Base-by-base conservation (phyloP, 2,329 filamentous ascomycete genomes). In the Neonectria coccinea region DNA sequence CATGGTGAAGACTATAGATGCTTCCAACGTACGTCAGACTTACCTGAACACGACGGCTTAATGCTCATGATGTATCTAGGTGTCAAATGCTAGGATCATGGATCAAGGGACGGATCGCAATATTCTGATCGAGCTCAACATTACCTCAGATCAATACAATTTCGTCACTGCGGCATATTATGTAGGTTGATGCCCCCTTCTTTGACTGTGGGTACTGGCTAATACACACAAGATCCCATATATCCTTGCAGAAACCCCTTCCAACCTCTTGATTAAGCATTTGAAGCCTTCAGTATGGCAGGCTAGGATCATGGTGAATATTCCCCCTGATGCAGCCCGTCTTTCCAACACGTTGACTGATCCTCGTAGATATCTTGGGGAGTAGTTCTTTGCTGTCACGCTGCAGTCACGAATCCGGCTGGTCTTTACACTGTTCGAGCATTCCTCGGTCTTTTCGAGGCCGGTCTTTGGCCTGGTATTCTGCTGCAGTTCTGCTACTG, bases 401-500 rank as follows among this genome's bases (percentile, higher is more conserved):
- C 53, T 12, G 53, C 53, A 1, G 53, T 56, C 36, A 56, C 9
- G 5, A 44, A 42, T 5, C 22, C 25, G 4, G 53, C 36, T 8
- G 53, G 53, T 6, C 53, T 56, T 7, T 56, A 36, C 12, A 56
- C 51, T 10, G 25, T 55, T 39, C 55, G 53, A n/a, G 51, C 50
- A 11, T 50, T 64, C 8, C 51, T 64, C 1, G 61, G 61, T 16
- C 36, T 64, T 29, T 65, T 67, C 18, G 79, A 81, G 57, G 79
- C 79, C 2, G 79, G 79, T 10, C 76, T 80, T 72, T 82, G 80
- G 56, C 80, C 81, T 2, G 80, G 80, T 0, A 75, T 83, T 10
- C 76, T 82, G 16, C 59, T 83, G 5, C 81, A 83, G 62, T 76
- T 83, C 74, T 79, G 77, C 1, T 83, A 83, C 62, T 84, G 82